Percentiles rank a stretch among this genome's conserved stretches.
These are phyloP conservation scores for Ganoderma leucocontextum DNA, from an alignment of 1,284 basidiomycete genomes.

Conservation along the genomic window DNA sequence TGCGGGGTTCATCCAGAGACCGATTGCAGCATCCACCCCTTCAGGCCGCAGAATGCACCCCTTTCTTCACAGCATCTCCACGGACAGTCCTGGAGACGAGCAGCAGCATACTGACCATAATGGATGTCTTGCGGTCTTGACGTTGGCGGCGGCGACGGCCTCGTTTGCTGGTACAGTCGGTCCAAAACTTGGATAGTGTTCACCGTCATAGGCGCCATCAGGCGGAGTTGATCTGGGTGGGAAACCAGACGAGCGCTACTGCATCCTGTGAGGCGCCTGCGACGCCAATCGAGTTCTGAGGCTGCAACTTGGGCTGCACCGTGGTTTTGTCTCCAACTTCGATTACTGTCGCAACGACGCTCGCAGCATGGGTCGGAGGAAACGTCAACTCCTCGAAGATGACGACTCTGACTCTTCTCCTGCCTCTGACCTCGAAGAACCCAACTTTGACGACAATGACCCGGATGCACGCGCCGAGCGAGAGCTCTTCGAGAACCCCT, in stretches of 20 bases:
- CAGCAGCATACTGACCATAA: conserved; percentile 48
- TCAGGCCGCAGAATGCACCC: conserved; percentile 27
- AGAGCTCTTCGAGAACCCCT: conserved; percentile 82
- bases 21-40: conserved; percentile 43
- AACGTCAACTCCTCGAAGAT: conserved; percentile 81
- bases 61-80: conserved; percentile 32
- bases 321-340: background rate
- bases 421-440: conserved; percentile 58
- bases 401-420: conserved; percentile 71
- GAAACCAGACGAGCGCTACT: conserved; percentile 9
- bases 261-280: background rate
- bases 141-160: conserved; percentile 46
- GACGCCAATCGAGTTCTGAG: background rate
- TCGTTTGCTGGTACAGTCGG: conserved; percentile 34
- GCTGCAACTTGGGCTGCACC: background rate
- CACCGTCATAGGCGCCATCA: conserved; percentile 29
- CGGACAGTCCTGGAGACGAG: conserved; percentile 26
- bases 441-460: conserved; percentile 58
- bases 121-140: conserved; percentile 48
- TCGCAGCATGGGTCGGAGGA: conserved; percentile 78
- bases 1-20: conserved; percentile 42
- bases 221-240: conserved; percentile 27
- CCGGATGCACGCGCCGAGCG: conserved; percentile 81
- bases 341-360: background rate
- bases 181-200: conserved; percentile 34